Conservation (phyloP, 169 alveolate species). For the Eimeria acervulina region DNA sequence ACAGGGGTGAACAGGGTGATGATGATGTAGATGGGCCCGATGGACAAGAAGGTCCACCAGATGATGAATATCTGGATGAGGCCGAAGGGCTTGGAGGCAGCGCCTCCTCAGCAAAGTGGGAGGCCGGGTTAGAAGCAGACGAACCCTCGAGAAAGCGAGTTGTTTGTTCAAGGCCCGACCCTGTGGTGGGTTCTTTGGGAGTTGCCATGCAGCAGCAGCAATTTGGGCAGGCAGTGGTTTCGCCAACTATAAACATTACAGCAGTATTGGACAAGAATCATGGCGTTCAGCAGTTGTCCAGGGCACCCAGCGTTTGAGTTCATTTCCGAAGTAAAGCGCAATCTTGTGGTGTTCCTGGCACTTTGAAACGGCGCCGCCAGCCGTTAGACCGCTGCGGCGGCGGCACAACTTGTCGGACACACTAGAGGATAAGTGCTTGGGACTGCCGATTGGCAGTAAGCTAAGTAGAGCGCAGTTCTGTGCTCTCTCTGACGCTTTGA, state of each 20-base stretch:
- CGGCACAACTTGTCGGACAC: conserved; percentile 17
- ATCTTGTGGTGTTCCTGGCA: not conserved
- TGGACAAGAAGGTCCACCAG: conserved; percentile 45
- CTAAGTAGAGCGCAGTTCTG: not conserved
- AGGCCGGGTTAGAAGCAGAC: conserved; percentile 21
- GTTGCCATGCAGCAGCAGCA: conserved; percentile 76
- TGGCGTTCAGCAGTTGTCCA: conserved; percentile 50
- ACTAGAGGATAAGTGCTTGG: not conserved
- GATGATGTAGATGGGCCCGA: conserved; percentile 58
- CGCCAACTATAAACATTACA: conserved; percentile 40
- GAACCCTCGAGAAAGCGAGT: conserved; percentile 24
- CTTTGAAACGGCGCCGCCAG: not conserved
- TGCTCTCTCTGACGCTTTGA: not conserved
- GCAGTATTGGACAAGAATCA: not conserved
- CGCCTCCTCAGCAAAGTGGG: conserved; percentile 51
- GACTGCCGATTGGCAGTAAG: not conserved
- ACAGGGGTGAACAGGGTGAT: conserved; percentile 56
- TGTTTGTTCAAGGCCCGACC: conserved; percentile 22
- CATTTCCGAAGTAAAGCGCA: not conserved
- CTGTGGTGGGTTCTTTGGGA: not conserved
- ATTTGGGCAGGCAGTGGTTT: conserved; percentile 13
- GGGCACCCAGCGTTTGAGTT: conserved; percentile 67
- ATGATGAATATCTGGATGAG: conserved; percentile 65
- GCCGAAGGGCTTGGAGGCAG: conserved; percentile 57
- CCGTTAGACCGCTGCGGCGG: not conserved